phyloP scores from a whole-genome alignment of 2,329 filamentous ascomycete genomes.

The Celoporthe dispersa region DNA sequence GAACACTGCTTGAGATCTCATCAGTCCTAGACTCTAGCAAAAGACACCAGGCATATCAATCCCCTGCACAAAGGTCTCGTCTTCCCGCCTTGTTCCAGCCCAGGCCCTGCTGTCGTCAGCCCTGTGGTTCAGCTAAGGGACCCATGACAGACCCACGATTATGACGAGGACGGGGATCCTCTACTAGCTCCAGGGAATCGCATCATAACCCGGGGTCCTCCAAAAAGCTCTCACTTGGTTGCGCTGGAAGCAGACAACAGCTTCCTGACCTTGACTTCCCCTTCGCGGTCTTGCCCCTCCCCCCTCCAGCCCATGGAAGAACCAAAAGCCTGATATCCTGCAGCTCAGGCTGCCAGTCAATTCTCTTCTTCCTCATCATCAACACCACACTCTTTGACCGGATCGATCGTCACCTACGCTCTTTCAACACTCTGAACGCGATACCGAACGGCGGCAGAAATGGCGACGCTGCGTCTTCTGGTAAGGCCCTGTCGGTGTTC shows the following conservation, averaged over 20 bases:
- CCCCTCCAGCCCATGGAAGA: slow-evolving; percentile 21
- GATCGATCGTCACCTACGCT: background rate
- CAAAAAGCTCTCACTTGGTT: slow-evolving; percentile 19
- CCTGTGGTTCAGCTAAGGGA: slow-evolving; percentile 12
- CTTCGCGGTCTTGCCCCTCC: background rate
- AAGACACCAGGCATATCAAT: background rate
- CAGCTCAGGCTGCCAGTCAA: slow-evolving; percentile 27
- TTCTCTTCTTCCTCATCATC: slow-evolving; percentile 8
- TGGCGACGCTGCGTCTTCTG: slow-evolving; percentile 30
- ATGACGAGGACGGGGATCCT: slow-evolving; percentile 25
- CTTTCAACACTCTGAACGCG: background rate
- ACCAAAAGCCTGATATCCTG: slow-evolving; percentile 20
- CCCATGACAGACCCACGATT: slow-evolving; percentile 18
- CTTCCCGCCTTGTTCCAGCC: background rate
- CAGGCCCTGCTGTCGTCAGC: background rate
- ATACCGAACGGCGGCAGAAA: slow-evolving; percentile 26
- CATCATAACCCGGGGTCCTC: slow-evolving; percentile 3
- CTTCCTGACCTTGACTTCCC: slow-evolving; percentile 10
- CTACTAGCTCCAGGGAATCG: slow-evolving; percentile 7
- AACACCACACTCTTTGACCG: slow-evolving; percentile 21
- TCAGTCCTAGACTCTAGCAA: background rate
- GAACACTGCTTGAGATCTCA: background rate
- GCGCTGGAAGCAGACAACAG: slow-evolving; percentile 12
- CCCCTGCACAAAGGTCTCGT: background rate
- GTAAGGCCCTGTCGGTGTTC: slow-evolving; percentile 17